These are phyloP conservation scores for Gynandropsis gynandra DNA, from an alignment of 345 rosid species.

Conservation along the genomic window DNA sequence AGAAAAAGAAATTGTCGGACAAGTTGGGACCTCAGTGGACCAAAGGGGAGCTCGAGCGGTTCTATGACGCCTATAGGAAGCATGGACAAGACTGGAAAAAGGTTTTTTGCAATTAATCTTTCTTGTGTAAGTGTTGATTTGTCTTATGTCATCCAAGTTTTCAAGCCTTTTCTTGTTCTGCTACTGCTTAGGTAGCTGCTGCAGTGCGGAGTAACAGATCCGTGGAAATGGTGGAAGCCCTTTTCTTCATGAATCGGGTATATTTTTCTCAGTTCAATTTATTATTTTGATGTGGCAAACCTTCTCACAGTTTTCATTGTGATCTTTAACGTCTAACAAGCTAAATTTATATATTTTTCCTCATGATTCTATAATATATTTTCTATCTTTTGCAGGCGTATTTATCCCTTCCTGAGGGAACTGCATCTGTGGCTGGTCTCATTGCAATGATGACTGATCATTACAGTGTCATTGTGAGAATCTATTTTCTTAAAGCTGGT, in stretches of 20 bases:
- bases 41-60: slow-evolving; percentile 66
- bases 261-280: slow-evolving; percentile 4
- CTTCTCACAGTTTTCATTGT: slow-evolving; percentile 9
- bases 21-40: slow-evolving; percentile 93
- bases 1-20: slow-evolving; percentile 71
- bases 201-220: slow-evolving; percentile 55
- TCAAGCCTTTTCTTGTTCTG: slow-evolving; percentile 1
- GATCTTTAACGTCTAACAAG: background rate
- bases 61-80: slow-evolving; percentile 74
- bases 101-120: slow-evolving; percentile 32
- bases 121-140: background rate
- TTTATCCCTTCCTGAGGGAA: slow-evolving; percentile 91
- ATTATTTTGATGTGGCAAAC: slow-evolving; percentile 11
- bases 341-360: background rate
- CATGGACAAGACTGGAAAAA: slow-evolving; percentile 83
- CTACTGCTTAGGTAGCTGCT: slow-evolving; percentile 54
- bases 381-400: slow-evolving; percentile 59
- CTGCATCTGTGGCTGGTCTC: slow-evolving; percentile 88
- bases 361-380: slow-evolving; percentile 2
- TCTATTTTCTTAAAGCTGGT: slow-evolving; percentile 1
- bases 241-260: slow-evolving; percentile 80
- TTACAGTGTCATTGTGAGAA: slow-evolving; percentile 73
- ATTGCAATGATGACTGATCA: slow-evolving; percentile 99
- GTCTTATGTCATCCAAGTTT: slow-evolving; percentile 5
- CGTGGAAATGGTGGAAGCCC: slow-evolving; percentile 85